Percentiles rank a stretch among this genome's conserved stretches.
Evolutionary conservation across 495 filamentous ascomycete species (phyloP).

Genomic region (Aspergillus asperescens): DNA sequence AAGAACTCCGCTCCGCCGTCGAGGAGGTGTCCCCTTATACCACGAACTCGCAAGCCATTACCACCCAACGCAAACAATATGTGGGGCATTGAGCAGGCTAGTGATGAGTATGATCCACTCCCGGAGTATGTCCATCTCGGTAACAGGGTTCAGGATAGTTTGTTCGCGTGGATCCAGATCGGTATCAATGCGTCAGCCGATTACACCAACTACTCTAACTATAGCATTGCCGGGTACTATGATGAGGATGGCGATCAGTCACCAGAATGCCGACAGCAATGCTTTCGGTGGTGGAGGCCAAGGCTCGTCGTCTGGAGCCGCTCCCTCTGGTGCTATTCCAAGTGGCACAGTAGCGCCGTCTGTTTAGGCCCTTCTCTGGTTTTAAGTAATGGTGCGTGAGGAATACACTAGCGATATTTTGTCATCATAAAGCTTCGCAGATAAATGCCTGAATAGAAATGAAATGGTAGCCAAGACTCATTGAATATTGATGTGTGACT

Average conservation of each 20-base stretch:
- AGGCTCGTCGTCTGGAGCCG: conserved; percentile 15
- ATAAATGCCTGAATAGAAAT: no score
- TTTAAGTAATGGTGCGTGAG: no score
- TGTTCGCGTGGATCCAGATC: conserved; percentile 56
- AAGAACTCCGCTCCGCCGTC: conserved; percentile 51
- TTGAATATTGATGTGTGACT: no score
- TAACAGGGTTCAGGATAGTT: conserved; percentile 40
- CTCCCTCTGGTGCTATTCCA: conserved; percentile 17
- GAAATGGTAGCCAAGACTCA: no score
- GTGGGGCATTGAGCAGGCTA: conserved; percentile 32
- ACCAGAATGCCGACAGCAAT: conserved; percentile 25
- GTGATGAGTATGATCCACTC: conserved; percentile 31
- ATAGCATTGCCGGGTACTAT: conserved; percentile 35
- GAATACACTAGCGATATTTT: no score
- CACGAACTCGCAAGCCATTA: conserved; percentile 49
- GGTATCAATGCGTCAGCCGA: conserved; percentile 49
- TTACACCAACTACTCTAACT: conserved; percentile 37
- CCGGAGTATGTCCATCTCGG: conserved; percentile 45
- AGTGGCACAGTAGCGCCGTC: conserved; percentile 5
- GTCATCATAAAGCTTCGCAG: no score
- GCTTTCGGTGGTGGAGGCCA: conserved; percentile 19
- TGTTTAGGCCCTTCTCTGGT: conserved; percentile 5
- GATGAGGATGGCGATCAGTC: conserved; percentile 32
- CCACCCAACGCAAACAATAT: conserved; percentile 43
- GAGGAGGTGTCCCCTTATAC: conserved; percentile 52